A percentile compares a stretch with the other conserved stretches of the same genome.
Conservation (phyloP, 2,329 filamentous ascomycete genomes). For the Colletotrichum trifolii region DNA sequence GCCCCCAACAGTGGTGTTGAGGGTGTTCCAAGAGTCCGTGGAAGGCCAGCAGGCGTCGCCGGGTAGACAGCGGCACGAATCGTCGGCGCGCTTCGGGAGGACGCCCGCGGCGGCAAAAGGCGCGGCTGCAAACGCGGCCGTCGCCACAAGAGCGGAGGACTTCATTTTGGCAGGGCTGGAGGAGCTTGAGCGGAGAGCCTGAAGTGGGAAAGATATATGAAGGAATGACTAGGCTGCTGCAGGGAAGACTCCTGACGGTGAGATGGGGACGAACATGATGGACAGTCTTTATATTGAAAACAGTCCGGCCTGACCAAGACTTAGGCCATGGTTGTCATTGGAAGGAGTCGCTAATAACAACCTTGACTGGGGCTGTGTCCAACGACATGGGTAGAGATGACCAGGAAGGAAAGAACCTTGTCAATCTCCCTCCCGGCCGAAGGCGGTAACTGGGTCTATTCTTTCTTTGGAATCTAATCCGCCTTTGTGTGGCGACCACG, state of each 20-base stretch:
- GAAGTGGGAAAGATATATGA: conserved; percentile 6
- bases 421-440: conserved; percentile 22
- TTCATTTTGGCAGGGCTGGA: conserved; percentile 30
- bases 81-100: conserved; percentile 29
- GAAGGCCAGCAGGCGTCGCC: conserved; percentile 66
- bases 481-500: conserved; percentile 20
- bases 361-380: conserved; percentile 13
- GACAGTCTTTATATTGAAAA: conserved; percentile 33
- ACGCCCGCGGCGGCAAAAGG: conserved; percentile 27
- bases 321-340: background rate
- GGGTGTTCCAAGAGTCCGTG: conserved; percentile 54
- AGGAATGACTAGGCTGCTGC: conserved; percentile 34
- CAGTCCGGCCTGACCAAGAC: background rate
- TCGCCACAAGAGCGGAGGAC: conserved; percentile 25
- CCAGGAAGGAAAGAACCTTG: conserved; percentile 3
- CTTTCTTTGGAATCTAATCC: conserved; percentile 25
- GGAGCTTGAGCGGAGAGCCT: conserved; percentile 12
- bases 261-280: conserved; percentile 20
- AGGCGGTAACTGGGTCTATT: conserved; percentile 9
- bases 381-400: background rate
- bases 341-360: conserved; percentile 1
- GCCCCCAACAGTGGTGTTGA: conserved; percentile 64
- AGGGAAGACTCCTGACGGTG: conserved; percentile 32
- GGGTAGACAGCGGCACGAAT: conserved; percentile 58
- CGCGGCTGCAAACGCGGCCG: conserved; percentile 24